Percentiles rank a stretch among this genome's conserved stretches.
Evolutionary conservation across 2,329 filamentous ascomycete genomes (phyloP).

Genomic region (Cadophora gregata): DNA sequence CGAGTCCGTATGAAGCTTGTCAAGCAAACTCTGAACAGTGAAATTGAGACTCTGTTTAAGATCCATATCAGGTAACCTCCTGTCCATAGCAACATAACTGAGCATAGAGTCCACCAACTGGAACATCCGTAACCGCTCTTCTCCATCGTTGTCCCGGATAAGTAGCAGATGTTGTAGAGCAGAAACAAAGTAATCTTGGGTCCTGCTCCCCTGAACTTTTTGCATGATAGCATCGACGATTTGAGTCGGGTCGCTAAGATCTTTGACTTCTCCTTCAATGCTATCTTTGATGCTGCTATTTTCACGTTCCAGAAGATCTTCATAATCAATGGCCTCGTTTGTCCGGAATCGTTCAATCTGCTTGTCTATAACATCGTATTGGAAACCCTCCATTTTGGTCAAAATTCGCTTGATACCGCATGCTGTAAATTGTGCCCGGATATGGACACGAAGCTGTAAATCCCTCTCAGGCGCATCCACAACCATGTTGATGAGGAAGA

Average conservation of each 20-base stretch:
- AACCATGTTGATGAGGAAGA: constrained; percentile 96
- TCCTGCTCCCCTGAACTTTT: constrained; percentile 80
- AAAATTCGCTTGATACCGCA: constrained; percentile 94
- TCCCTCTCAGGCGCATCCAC: constrained; percentile 90
- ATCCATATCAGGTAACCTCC: constrained; percentile 93
- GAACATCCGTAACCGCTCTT: constrained; percentile 93
- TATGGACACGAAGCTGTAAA: constrained; percentile 89
- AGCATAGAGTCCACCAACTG: constrained; percentile 99
- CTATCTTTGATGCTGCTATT: constrained; percentile 89
- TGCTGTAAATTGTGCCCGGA: constrained; percentile 93
- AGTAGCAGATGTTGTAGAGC: constrained; percentile 94
- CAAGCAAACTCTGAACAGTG: constrained; percentile 91
- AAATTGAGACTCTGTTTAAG: constrained; percentile 98
- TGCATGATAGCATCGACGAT: constrained; percentile 93
- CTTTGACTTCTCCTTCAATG: constrained; percentile 70
- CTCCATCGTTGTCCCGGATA: constrained; percentile 88
- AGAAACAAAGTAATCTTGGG: constrained; percentile 95
- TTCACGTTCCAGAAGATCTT: constrained; percentile 93
- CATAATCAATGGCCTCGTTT: constrained; percentile 97
- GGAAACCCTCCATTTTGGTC: constrained; percentile 96
- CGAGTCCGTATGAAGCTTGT: constrained; percentile 95
- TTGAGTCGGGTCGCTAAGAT: constrained; percentile 89
- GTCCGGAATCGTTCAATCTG: constrained; percentile 92
- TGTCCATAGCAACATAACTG: constrained; percentile 98
- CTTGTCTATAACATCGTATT: constrained; percentile 98